Evolutionary conservation across 345 rosid species (phyloP).

Genomic region (Eutrema yunnanense): DNA sequence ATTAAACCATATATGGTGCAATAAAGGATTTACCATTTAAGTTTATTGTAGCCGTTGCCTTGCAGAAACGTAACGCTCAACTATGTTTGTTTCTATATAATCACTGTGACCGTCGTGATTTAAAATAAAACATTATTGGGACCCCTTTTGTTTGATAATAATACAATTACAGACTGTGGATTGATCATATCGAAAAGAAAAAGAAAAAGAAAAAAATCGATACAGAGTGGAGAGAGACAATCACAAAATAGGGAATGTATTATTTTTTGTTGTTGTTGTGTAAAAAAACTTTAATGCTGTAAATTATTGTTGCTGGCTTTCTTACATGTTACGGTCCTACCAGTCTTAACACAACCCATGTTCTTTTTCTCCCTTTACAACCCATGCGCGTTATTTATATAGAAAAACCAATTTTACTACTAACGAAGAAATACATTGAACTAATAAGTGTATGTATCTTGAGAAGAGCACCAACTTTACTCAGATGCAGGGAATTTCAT

Average conservation of each 20-base stretch:
- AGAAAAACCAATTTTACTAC: not conserved
- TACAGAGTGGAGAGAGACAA: conserved; percentile 4
- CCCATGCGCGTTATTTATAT: not conserved
- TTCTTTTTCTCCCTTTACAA: conserved; percentile 6
- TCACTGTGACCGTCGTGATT: not conserved
- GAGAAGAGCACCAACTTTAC: conserved; percentile 23
- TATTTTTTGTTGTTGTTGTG: too few species aligned
- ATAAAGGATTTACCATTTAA: not conserved
- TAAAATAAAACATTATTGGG: not conserved
- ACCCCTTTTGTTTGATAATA: conserved; percentile 7
- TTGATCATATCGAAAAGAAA: not conserved
- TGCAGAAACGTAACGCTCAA: not conserved
- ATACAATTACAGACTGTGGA: not conserved
- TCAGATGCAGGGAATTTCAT: conserved; percentile 17
- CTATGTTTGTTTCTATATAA: not conserved
- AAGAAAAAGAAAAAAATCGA: not conserved
- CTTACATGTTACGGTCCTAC: conserved; percentile 27
- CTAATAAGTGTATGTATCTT: conserved; percentile 10
- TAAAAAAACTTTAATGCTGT: conserved; percentile 14
- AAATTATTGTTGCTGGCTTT: conserved; percentile 22
- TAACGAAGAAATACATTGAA: not conserved
- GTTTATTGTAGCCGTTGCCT: not conserved
- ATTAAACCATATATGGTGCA: not conserved
- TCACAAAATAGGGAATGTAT: conserved; percentile 4
- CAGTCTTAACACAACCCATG: not conserved